Conservation (phyloP, 1,284 basidiomycete species). For the Irpex rosettiformis region DNA sequence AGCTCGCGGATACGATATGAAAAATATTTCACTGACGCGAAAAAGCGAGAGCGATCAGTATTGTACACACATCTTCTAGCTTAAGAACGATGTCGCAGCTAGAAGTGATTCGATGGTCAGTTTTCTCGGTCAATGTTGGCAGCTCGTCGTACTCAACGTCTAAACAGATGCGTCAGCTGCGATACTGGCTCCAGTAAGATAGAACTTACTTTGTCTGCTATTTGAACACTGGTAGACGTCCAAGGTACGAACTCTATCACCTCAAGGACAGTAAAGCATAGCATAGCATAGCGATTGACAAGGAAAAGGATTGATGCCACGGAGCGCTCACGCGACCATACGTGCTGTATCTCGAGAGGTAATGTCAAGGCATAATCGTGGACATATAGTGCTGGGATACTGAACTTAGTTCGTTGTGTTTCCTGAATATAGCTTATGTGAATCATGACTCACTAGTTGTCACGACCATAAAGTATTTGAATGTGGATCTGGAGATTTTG, state of each 20-base stretch:
- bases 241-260: not conserved
- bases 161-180: not conserved
- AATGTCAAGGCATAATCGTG: not conserved
- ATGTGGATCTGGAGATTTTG: no score
- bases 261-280: not conserved
- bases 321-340: not conserved
- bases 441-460: no score
- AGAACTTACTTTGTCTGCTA: not conserved
- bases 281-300: not conserved
- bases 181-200: not conserved
- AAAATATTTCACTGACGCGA: not conserved
- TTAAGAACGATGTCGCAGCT: not conserved
- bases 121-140: no score
- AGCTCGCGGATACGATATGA: not conserved
- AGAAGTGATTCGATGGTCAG: not conserved
- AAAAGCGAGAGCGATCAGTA: not conserved
- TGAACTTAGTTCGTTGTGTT: no score
- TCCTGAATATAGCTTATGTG: no score
- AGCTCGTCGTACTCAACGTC: not conserved
- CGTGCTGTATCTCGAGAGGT: not conserved
- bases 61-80: no score
- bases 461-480: no score
- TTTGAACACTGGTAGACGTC: not conserved
- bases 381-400: not conserved
- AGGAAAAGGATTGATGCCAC: not conserved